These are phyloP conservation scores for Mycena kentingensis DNA, from an alignment of 768 basidiomycete genomes.

Conservation along the genomic window DNA sequence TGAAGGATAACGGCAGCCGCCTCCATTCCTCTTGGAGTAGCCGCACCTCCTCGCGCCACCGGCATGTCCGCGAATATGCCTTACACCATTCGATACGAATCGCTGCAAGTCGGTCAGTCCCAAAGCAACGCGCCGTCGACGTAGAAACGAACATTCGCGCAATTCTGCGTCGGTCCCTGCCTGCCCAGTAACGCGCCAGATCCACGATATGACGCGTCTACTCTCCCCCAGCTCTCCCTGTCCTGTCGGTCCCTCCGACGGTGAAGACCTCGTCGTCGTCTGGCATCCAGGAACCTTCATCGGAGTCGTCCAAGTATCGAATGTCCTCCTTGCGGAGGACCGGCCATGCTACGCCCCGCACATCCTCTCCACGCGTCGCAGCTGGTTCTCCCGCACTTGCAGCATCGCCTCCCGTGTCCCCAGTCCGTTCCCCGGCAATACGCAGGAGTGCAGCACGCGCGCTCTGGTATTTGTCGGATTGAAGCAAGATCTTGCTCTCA, in stretches of 20 bases:
- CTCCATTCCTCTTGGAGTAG: slow-evolving; percentile 9
- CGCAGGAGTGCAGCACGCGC: background rate
- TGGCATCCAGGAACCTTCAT: background rate
- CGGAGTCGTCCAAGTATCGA: slow-evolving; percentile 10
- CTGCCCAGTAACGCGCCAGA: background rate
- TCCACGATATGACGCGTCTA: background rate
- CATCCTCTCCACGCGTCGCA: background rate
- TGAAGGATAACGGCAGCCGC: background rate
- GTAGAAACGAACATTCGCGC: background rate
- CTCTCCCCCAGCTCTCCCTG: background rate
- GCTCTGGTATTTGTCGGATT: background rate
- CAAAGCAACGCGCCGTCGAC: no score
- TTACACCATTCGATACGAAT: slow-evolving; percentile 16
- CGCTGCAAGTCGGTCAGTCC: background rate
- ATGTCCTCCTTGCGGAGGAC: slow-evolving; percentile 3
- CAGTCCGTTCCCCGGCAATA: no score
- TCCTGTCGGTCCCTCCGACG: background rate
- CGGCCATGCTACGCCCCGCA: background rate
- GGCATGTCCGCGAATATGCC: background rate
- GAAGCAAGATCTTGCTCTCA: slow-evolving; percentile 1
- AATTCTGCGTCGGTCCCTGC: background rate
- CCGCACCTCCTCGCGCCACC: slow-evolving; percentile 13
- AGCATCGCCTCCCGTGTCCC: no score
- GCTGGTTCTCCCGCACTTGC: no score
- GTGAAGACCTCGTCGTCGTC: background rate